Percentiles rank a stretch among this genome's conserved stretches.
These are phyloP conservation scores for Leccinellum luteum DNA, from an alignment of 768 basidiomycete species.

Conservation along the genomic window DNA sequence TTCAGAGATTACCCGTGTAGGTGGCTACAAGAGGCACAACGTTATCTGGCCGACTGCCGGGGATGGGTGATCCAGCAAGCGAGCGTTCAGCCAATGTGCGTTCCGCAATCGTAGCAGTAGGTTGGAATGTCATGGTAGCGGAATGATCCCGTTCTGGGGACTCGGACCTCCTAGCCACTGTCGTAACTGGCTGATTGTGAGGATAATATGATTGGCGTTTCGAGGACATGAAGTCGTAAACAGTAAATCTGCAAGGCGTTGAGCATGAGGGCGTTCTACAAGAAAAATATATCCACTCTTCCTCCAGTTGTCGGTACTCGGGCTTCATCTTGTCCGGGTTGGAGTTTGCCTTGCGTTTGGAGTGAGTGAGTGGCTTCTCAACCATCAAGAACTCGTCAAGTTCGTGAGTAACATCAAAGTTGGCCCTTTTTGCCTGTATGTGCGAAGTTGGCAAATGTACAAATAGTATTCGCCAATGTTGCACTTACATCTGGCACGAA, in stretches of 20 bases:
- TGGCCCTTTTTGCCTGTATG: conserved; percentile 86
- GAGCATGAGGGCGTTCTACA: conserved; percentile 1
- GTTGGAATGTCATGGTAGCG: conserved; percentile 33
- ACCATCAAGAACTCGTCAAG: conserved; percentile 96
- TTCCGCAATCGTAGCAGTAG: conserved; percentile 43
- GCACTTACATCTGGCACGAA: conserved; percentile 89
- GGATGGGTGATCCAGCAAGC: conserved; percentile 38
- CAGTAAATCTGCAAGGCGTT: conserved; percentile 62
- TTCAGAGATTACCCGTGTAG: conserved; percentile 16
- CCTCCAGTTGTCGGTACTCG: conserved; percentile 89
- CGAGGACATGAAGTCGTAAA: conserved; percentile 79
- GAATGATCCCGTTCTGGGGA: conserved; percentile 29
- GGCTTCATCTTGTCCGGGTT: conserved; percentile 88
- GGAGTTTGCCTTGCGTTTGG: conserved; percentile 84
- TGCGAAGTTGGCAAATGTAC: background rate
- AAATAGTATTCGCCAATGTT: background rate
- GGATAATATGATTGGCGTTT: conserved; percentile 85
- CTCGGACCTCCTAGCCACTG: conserved; percentile 28
- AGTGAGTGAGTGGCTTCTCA: conserved; percentile 95
- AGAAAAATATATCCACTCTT: conserved; percentile 58
- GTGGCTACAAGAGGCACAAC: conserved; percentile 36
- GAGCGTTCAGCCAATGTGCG: conserved; percentile 41
- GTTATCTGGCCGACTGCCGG: conserved; percentile 38
- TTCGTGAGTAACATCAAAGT: conserved; percentile 97
- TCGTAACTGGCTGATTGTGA: conserved; percentile 63